These are phyloP conservation scores for Aspergillus hancockii DNA, from an alignment of 495 filamentous ascomycete genomes.

Conservation along the genomic window DNA sequence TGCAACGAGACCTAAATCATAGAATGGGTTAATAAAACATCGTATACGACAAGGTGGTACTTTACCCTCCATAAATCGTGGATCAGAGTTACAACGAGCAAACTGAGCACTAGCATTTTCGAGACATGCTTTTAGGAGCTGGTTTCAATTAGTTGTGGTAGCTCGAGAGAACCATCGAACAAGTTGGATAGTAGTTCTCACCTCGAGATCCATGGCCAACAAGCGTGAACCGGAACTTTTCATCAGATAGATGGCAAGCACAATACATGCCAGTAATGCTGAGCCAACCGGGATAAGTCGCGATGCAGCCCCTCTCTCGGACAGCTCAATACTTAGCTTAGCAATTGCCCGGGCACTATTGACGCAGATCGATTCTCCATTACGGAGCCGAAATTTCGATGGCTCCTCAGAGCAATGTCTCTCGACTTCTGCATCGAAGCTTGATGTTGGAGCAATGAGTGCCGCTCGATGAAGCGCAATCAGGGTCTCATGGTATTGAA, in stretches of 20 bases:
- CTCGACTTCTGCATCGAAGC: slow-evolving; percentile 9
- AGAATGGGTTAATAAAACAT: too few species aligned
- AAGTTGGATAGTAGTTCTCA: not conserved
- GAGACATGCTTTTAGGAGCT: slow-evolving; percentile 16
- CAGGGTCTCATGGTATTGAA: slow-evolving; percentile 14
- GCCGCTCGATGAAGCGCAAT: slow-evolving; percentile 19
- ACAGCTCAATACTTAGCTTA: slow-evolving; percentile 18
- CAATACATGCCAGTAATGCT: slow-evolving; percentile 14
- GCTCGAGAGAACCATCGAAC: too few species aligned
- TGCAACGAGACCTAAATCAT: not conserved
- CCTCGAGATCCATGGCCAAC: slow-evolving; percentile 13
- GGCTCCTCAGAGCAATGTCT: slow-evolving; percentile 10
- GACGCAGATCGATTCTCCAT: slow-evolving; percentile 16
- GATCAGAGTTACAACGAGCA: slow-evolving; percentile 7
- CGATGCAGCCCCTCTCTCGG: slow-evolving; percentile 1
- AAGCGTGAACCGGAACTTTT: slow-evolving; percentile 12
- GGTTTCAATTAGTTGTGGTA: not conserved
- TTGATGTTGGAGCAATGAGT: slow-evolving; percentile 14
- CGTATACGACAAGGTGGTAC: too few species aligned
- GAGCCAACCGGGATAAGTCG: slow-evolving; percentile 10
- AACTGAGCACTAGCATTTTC: slow-evolving; percentile 7
- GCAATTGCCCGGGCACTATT: slow-evolving; percentile 20
- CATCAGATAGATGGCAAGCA: slow-evolving; percentile 17
- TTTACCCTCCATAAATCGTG: slow-evolving; percentile 8
- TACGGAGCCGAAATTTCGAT: slow-evolving; percentile 8